These are phyloP conservation scores for Diaporthe citri DNA, from an alignment of 2,329 filamentous ascomycete genomes.

Conservation along the genomic window DNA sequence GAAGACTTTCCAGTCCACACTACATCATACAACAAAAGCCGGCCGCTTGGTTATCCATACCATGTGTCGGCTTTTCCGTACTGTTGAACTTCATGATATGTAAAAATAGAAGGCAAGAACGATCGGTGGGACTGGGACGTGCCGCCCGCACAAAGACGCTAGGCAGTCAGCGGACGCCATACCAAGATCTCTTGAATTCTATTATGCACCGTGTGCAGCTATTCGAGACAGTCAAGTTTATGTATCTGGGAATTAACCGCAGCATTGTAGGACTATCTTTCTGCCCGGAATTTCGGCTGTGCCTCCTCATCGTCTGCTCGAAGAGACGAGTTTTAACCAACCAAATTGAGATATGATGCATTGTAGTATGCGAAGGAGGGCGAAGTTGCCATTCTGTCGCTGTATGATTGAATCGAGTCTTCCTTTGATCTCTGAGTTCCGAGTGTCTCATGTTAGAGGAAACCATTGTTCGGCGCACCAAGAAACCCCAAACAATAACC, in stretches of 20 bases:
- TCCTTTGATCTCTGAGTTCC: background rate
- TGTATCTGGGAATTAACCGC: too few species aligned
- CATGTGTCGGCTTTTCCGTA: background rate
- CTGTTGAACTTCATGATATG: background rate
- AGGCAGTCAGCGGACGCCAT: background rate
- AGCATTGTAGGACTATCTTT: background rate
- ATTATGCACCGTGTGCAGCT: background rate
- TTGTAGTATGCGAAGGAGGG: background rate
- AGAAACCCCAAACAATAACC: background rate
- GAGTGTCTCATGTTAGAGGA: background rate
- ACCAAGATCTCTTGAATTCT: background rate
- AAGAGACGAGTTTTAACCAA: background rate
- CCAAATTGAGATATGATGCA: background rate
- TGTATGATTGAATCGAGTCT: background rate
- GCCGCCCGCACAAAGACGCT: background rate
- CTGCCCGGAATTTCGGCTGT: background rate
- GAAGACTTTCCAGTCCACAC: background rate
- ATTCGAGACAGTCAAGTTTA: background rate
- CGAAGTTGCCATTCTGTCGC: background rate
- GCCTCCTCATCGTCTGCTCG: background rate
- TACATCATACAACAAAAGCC: background rate
- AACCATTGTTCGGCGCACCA: background rate
- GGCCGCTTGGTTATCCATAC: background rate
- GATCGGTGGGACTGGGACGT: background rate
- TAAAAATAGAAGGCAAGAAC: background rate